Evolutionary conservation across 75 land plant species (phyloP).

Genomic region (Cunninghamia lanceolata): DNA sequence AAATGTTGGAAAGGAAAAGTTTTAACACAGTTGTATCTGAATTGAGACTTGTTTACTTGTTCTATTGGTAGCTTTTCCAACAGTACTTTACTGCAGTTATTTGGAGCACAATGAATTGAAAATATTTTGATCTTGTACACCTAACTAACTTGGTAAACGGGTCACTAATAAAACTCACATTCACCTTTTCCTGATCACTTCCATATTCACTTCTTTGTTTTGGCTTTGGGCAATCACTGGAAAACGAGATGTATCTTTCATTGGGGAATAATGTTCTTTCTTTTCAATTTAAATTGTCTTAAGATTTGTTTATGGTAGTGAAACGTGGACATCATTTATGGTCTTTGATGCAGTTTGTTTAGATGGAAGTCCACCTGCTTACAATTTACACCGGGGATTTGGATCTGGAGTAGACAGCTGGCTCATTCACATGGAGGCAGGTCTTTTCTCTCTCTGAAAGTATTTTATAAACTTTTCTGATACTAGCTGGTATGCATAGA

Average conservation of each 20-base stretch:
- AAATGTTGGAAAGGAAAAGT: too few species aligned
- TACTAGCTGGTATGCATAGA: neutral
- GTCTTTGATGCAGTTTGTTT: slow-evolving; percentile 56
- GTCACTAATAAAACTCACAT: neutral
- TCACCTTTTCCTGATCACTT: neutral
- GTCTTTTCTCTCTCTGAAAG: neutral
- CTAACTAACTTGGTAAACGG: neutral
- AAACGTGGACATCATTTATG: too few species aligned
- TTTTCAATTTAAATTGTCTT: neutral
- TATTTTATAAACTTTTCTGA: neutral
- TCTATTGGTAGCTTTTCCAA: neutral
- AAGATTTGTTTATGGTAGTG: neutral
- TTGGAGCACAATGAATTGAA: neutral
- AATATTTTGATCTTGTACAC: neutral
- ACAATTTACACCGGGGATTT: slow-evolving; percentile 66
- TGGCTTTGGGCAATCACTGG: neutral
- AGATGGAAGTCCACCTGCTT: slow-evolving; percentile 90
- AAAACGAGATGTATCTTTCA: neutral
- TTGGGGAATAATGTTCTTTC: neutral
- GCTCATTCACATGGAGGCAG: slow-evolving; percentile 81
- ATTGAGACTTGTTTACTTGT: neutral
- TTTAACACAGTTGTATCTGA: too few species aligned
- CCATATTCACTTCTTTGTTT: neutral
- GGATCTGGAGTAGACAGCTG: slow-evolving; percentile 75
- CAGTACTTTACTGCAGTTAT: neutral